Percentiles rank a stretch among this genome's conserved stretches.
These are phyloP conservation scores for Pulveroboletus sp. DNA, from an alignment of 768 basidiomycete species.

Conservation along the genomic window DNA sequence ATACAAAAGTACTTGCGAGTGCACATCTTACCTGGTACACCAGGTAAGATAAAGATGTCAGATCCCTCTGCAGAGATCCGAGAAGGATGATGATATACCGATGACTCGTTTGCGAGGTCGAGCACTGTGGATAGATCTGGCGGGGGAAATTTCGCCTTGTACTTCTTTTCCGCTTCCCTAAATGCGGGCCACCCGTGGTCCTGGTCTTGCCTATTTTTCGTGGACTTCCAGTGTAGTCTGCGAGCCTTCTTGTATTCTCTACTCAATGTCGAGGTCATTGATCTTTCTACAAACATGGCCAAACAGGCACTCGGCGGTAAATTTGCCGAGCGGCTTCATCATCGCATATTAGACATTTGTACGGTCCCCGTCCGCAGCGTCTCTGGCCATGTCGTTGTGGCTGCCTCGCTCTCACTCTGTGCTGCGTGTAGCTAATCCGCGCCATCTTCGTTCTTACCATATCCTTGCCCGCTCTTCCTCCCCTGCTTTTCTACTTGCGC, in stretches of 20 bases:
- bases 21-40: conserved; percentile 40
- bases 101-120: conserved; percentile 48
- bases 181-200: conserved; percentile 72
- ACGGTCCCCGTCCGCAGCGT: not conserved
- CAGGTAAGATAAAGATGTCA: conserved; percentile 9
- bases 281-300: conserved; percentile 28
- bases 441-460: conserved; percentile 10
- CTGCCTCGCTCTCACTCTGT: conserved; percentile 55
- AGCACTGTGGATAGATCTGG: conserved; percentile 69
- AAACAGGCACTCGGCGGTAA: conserved; percentile 16
- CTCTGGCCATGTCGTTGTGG: conserved; percentile 67
- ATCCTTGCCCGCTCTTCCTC: conserved; percentile 17
- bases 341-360: not conserved
- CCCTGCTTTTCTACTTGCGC: conserved; percentile 20
- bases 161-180: conserved; percentile 74
- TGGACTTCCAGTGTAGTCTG: conserved; percentile 57
- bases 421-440: conserved; percentile 33
- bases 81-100: not conserved
- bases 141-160: conserved; percentile 76
- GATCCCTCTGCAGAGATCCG: conserved; percentile 2
- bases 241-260: conserved; percentile 59
- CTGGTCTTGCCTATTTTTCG: conserved; percentile 47
- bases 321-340: conserved; percentile 2
- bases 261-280: conserved; percentile 21
- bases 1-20: not conserved